Evolutionary conservation across 1,284 basidiomycete species (phyloP), one percentile per base, ranked within the genome.

Genomic region (Pterulicium gracile): DNA sequence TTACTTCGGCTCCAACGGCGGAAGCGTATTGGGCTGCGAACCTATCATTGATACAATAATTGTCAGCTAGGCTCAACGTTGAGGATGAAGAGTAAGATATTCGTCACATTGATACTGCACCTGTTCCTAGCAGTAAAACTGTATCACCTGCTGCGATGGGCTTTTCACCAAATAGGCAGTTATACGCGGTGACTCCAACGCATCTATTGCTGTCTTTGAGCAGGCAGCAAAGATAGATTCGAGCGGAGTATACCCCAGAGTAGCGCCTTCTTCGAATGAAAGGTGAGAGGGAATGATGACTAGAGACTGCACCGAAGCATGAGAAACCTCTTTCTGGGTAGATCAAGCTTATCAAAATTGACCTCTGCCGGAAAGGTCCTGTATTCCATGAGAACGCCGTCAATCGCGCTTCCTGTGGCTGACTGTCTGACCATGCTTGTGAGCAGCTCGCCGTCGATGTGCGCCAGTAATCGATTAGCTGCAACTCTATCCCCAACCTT

Each of bases 231-330:
- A 10, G 36, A 39, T 7, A 10, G 15, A 15, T 15, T 39, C n/a
- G 7, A 32, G 27, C n/a, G 27, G 27, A 7, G 27, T 10, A 32
- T 17, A 39, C 36, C n/a, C 7, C n/a, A 39, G 36, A 15, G 36
- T 39, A 39, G 36, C 36, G 15, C 36, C 36, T 39, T 39, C 36
- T 17, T 39, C 36, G 19, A 15, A 39, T 17, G 36, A 39, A 7
- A 39, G 15, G 15, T 39, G 36, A 4, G n/a, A 13, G 4, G 36
- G 36, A 4, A 39, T 4, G 36, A 7, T 5, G 4, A 39, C 36
- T 39, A 39, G 5, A 17, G 36, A 5, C 36, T 39, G 19, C 7
- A 39, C 19, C n/a, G 15, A 39, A 39, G 19, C 15, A n/a, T 32
- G 7, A 17, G 36, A 15, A 13, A n/a, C n/a, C n/a, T n/a, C n/a